These are phyloP conservation scores for Wickerhamiella kazuoi DNA, from an alignment of 805 yeast genomes.

Conservation along the genomic window DNA sequence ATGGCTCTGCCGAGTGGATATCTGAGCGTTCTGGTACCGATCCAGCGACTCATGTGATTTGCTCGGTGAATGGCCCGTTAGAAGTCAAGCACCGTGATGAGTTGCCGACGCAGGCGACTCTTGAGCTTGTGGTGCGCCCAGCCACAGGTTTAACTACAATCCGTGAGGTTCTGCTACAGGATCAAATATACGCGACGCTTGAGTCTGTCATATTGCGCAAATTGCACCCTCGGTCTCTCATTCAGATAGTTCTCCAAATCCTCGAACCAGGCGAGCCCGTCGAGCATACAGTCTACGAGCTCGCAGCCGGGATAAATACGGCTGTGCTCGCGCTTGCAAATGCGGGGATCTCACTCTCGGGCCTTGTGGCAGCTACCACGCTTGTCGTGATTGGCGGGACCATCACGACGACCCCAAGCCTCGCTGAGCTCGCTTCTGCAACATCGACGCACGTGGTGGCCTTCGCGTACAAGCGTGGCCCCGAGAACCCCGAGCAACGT, in stretches of 20 bases:
- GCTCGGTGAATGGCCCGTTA: constrained; percentile 80
- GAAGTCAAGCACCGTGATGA: constrained; percentile 75
- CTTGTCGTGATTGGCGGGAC: constrained; percentile 23
- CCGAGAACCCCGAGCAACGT: constrained; percentile 29
- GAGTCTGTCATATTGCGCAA: constrained; percentile 41
- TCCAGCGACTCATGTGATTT: constrained; percentile 33
- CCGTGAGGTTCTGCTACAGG: constrained; percentile 62
- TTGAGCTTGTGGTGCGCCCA: constrained; percentile 69
- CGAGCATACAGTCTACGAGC: constrained; percentile 28
- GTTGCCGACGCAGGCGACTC: constrained; percentile 53
- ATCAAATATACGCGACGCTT: constrained; percentile 44
- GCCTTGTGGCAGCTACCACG: constrained; percentile 43
- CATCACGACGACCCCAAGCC: constrained; percentile 28
- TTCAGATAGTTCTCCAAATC: constrained; percentile 52
- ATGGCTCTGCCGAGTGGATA: constrained; percentile 58
- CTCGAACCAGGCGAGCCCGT: constrained; percentile 34
- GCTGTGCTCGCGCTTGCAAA: constrained; percentile 52
- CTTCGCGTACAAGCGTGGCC: constrained; percentile 31
- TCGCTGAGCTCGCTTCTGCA: constrained; percentile 26
- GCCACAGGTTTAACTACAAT: constrained; percentile 53
- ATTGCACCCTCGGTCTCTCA: constrained; percentile 60
- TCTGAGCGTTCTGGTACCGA: constrained; percentile 23
- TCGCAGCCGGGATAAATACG: constrained; percentile 57
- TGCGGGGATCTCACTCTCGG: constrained; percentile 52
- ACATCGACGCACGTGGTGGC: constrained; percentile 50